Percentiles rank a stretch among this genome's conserved stretches.
phyloP scores from a whole-genome alignment of 164 flowering plant species.

The Euptelea pleiosperma region DNA sequence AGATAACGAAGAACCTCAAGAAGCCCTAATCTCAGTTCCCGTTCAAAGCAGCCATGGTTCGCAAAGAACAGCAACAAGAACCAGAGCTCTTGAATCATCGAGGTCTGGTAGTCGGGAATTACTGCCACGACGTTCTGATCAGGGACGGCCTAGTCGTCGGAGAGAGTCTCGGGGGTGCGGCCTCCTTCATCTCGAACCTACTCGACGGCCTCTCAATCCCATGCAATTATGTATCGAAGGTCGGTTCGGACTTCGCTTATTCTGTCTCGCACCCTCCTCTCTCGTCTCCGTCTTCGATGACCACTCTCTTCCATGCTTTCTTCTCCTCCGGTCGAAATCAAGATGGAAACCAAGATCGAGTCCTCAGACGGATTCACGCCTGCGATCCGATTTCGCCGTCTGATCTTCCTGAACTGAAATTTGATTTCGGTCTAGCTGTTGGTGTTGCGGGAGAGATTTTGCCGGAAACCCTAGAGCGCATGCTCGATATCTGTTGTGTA shows the following conservation, averaged over 20 bases:
- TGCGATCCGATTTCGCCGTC: constrained; percentile 61
- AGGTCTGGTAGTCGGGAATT: constrained; percentile 74
- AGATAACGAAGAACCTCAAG: not conserved
- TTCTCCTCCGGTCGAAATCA: constrained; percentile 32
- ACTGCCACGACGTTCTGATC: constrained; percentile 88
- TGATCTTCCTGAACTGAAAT: constrained; percentile 53
- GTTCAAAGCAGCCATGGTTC: constrained; percentile 10
- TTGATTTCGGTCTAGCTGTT: constrained; percentile 79
- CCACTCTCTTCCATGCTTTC: constrained; percentile 61
- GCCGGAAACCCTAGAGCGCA: constrained; percentile 70
- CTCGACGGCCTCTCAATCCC: constrained; percentile 48
- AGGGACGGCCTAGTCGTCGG: constrained; percentile 55
- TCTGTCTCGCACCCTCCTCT: constrained; percentile 27
- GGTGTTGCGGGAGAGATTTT: constrained; percentile 90
- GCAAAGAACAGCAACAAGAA: constrained; percentile 1
- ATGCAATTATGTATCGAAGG: constrained; percentile 56
- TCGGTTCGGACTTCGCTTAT: constrained; percentile 76
- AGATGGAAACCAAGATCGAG: constrained; percentile 41
- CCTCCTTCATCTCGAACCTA: constrained; percentile 74
- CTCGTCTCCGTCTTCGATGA: constrained; percentile 9
- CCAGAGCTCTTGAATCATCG: constrained; percentile 15
- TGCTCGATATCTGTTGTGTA: constrained; percentile 62
- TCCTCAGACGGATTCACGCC: constrained; percentile 52
- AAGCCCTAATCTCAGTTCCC: not conserved
- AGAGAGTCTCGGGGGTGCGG: constrained; percentile 87